Evolutionary conservation across 2,329 filamentous ascomycete genomes (phyloP).

Genomic region (Didymella arachidicola): DNA sequence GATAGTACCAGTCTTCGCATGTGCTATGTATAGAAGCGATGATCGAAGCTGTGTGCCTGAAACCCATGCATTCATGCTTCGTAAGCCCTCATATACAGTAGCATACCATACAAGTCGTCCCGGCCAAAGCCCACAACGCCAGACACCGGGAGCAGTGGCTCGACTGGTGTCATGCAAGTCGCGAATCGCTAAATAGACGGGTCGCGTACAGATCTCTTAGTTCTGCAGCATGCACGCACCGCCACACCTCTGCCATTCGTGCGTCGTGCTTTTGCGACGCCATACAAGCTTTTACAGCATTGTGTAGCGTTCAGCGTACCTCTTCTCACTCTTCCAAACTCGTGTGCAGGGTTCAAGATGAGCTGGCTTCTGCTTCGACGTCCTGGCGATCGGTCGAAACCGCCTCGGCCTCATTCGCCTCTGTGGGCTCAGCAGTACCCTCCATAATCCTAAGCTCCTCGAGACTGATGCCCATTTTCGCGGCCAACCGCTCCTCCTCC

Average conservation of each 20-base stretch:
- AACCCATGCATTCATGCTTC: slow-evolving; percentile 5
- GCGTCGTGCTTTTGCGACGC: background rate
- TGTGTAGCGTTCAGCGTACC: slow-evolving; percentile 26
- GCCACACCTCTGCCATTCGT: background rate
- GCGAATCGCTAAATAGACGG: slow-evolving; percentile 19
- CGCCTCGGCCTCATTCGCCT: slow-evolving; percentile 14
- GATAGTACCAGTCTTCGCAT: background rate
- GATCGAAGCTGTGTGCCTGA: background rate
- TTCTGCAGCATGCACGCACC: slow-evolving; percentile 5
- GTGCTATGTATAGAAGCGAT: background rate
- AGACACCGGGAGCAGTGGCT: slow-evolving; percentile 22
- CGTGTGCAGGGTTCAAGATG: slow-evolving; percentile 11
- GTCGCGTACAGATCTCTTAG: slow-evolving; percentile 1
- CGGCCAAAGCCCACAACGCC: slow-evolving; percentile 18
- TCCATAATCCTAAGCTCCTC: slow-evolving; percentile 25
- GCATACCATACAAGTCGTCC: slow-evolving; percentile 1
- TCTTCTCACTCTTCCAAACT: slow-evolving; percentile 10
- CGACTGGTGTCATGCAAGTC: slow-evolving; percentile 22
- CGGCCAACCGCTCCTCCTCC: slow-evolving; percentile 73
- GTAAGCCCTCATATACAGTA: slow-evolving; percentile 4
- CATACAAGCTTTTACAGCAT: slow-evolving; percentile 47
- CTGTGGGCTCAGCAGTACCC: slow-evolving; percentile 16
- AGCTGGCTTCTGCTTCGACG: slow-evolving; percentile 7
- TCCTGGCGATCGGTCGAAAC: slow-evolving; percentile 10
- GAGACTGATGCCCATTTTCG: slow-evolving; percentile 31